Evolutionary conservation across 1,284 basidiomycete species (phyloP).

Genomic region (Agaricales sp.): DNA sequence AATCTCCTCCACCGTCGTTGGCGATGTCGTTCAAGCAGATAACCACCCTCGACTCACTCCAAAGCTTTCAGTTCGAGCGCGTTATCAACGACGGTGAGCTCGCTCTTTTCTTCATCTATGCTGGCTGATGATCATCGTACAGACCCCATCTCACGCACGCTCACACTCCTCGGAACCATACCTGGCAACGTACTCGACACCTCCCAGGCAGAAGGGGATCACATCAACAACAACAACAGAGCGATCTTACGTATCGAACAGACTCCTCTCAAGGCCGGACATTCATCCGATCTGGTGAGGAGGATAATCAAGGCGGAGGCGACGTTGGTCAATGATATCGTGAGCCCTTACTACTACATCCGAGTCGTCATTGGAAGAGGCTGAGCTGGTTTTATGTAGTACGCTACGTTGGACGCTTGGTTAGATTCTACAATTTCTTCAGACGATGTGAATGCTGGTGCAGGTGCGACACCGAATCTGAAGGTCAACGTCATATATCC

Average conservation of each 20-base stretch:
- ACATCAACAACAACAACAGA: neutral
- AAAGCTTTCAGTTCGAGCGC: neutral
- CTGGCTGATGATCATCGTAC: neutral
- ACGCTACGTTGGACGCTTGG: neutral
- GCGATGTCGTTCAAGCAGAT: too few species aligned
- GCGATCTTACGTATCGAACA: neutral
- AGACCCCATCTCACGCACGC: neutral
- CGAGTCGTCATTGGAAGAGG: too few species aligned
- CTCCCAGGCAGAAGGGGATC: too few species aligned
- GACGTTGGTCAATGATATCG: neutral
- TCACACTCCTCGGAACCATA: neutral
- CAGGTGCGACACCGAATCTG: too few species aligned
- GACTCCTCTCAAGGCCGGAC: neutral
- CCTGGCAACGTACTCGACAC: too few species aligned
- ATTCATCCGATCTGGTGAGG: neutral
- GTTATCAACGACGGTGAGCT: neutral
- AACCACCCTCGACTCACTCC: neutral
- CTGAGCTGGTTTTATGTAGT: too few species aligned
- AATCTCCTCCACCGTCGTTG: too few species aligned
- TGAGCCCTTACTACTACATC: neutral
- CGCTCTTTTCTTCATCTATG: neutral
- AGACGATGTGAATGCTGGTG: too few species aligned
- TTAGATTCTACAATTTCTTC: too few species aligned
- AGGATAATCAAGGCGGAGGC: neutral
- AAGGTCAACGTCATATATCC: conserved; percentile 71